phyloP scores from a whole-genome alignment of 116 monocot species.

The Cymodocea nodosa region DNA sequence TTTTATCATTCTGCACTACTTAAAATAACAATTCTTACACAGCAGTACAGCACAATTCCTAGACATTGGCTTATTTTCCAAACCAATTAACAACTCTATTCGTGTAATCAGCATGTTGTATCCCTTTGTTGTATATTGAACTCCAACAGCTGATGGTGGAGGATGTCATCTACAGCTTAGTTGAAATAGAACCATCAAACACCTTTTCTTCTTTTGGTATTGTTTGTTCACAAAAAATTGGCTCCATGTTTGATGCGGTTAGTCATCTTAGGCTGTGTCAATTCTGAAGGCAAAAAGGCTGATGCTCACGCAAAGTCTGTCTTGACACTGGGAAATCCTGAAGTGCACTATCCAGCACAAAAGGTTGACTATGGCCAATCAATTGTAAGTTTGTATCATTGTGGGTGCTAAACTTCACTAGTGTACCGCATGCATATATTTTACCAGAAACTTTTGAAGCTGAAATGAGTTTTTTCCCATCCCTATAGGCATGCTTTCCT shows the following conservation, averaged over 20 bases:
- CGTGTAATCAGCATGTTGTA: no score
- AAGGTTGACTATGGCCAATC: conserved; percentile 12
- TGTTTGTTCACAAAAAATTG: no score
- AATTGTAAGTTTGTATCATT: conserved; percentile 3
- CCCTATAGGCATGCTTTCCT: conserved; percentile 32
- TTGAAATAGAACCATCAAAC: no score
- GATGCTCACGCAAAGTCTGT: conserved; percentile 35
- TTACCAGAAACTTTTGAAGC: neutral
- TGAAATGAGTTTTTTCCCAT: neutral
- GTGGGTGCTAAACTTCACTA: neutral
- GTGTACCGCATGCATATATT: neutral
- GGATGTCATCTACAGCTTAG: no score
- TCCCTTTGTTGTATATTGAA: no score
- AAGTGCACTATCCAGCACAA: conserved; percentile 9
- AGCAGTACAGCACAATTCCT: no score
- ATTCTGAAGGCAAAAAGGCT: conserved; percentile 3
- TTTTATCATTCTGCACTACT: no score
- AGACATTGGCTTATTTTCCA: no score
- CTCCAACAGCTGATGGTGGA: no score
- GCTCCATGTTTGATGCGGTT: neutral
- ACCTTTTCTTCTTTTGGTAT: no score
- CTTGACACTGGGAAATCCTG: conserved; percentile 33
- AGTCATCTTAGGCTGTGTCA: neutral
- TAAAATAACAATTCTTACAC: no score
- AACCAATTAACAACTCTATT: no score